Evolutionary conservation across 257 asterid genomes (phyloP).

Genomic region (Nicotiana otophora): DNA sequence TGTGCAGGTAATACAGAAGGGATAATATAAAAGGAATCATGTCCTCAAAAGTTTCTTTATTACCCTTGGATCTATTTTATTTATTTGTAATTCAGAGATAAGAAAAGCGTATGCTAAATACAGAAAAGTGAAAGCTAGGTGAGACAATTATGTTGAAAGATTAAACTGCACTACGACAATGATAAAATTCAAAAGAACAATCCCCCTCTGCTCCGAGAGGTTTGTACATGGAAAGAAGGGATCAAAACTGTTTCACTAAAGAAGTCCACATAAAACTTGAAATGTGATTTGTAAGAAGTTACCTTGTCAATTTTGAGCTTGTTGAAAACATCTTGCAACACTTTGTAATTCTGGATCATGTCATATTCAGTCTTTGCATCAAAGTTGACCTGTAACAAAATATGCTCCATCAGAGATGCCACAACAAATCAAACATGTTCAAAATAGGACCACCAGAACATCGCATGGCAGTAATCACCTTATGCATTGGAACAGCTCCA

Average conservation of each 20-base stretch:
- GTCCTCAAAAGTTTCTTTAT: not conserved
- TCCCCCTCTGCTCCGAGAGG: not conserved
- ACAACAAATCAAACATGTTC: not conserved
- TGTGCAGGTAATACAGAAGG: not conserved
- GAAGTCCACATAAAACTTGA: not conserved
- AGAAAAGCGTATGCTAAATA: not conserved
- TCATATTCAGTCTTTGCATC: conserved; percentile 96
- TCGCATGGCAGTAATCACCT: conserved; percentile 36
- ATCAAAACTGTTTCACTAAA: not conserved
- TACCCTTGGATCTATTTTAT: not conserved
- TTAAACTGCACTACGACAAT: not conserved
- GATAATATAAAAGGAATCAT: not conserved
- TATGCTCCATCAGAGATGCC: conserved; percentile 17
- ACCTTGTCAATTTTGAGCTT: conserved; percentile 92
- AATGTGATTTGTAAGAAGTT: not conserved
- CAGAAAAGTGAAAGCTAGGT: not conserved
- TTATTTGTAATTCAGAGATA: not conserved
- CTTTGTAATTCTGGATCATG: conserved; percentile 92
- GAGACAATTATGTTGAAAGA: conserved; percentile 3
- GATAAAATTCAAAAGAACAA: not conserved
- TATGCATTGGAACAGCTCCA: conserved; percentile 95
- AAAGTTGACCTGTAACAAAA: conserved; percentile 62
- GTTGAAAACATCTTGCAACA: conserved; percentile 87
- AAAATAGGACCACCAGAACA: not conserved
- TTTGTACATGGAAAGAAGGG: not conserved